A percentile compares a stretch with the other conserved stretches of the same genome.
phyloP scores from a whole-genome alignment of 495 filamentous ascomycete species.

The Hypoxylon rickii region DNA sequence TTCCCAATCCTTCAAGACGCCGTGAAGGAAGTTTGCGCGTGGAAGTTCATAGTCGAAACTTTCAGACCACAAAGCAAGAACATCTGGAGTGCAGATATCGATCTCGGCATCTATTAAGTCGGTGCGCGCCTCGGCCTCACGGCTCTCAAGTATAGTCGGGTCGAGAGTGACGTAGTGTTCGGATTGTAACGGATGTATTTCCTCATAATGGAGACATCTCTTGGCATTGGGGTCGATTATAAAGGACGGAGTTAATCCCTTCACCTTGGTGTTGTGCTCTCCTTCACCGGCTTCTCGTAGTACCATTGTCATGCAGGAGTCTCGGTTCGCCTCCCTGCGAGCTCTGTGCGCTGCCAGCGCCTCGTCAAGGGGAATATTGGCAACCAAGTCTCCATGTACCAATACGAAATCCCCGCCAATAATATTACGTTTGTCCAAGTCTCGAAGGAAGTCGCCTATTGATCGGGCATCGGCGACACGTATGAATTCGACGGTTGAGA shows the following conservation, averaged over 20 bases:
- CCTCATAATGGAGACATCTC: slow-evolving; percentile 91
- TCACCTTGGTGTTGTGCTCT: slow-evolving; percentile 72
- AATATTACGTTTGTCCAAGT: slow-evolving; percentile 83
- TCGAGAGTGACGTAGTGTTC: slow-evolving; percentile 69
- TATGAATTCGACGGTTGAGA: slow-evolving; percentile 80
- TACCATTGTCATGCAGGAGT: slow-evolving; percentile 98
- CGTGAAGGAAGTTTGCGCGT: slow-evolving; percentile 83
- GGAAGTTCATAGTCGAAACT: slow-evolving; percentile 95
- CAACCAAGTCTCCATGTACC: slow-evolving; percentile 92
- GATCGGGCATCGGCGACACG: slow-evolving; percentile 80
- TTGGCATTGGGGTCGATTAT: slow-evolving; percentile 79
- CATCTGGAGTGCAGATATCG: slow-evolving; percentile 96
- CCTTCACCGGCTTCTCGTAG: slow-evolving; percentile 74
- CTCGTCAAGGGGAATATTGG: slow-evolving; percentile 81
- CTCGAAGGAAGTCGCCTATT: slow-evolving; percentile 92
- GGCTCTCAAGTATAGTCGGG: slow-evolving; percentile 60
- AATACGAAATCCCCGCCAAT: slow-evolving; percentile 91
- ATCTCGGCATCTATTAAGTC: slow-evolving; percentile 95
- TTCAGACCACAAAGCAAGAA: slow-evolving; percentile 92
- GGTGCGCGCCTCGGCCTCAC: slow-evolving; percentile 76
- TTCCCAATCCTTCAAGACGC: slow-evolving; percentile 94
- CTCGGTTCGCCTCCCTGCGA: slow-evolving; percentile 81
- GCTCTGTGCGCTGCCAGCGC: slow-evolving; percentile 79
- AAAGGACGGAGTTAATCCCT: slow-evolving; percentile 78
- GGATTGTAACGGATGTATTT: slow-evolving; percentile 58